Percentiles rank a stretch among this genome's conserved stretches.
Evolutionary conservation across 495 filamentous ascomycete genomes (phyloP).

Genomic region (Physcia stellaris): DNA sequence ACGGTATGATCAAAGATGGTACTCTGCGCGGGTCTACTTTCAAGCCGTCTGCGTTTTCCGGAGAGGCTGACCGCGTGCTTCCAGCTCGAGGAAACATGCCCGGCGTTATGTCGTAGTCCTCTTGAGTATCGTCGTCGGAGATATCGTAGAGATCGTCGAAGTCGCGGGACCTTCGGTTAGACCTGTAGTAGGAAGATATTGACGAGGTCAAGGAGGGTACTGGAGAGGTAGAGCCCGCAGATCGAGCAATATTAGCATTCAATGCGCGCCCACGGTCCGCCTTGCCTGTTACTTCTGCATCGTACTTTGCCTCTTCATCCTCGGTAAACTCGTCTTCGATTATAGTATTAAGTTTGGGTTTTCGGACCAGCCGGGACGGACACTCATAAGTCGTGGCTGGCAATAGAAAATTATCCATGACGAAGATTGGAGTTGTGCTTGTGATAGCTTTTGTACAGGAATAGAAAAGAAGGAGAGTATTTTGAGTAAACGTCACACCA

Average conservation of each 20-base stretch:
- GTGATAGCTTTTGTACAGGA: conserved; percentile 6
- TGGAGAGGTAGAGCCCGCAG: conserved; percentile 31
- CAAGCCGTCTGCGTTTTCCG: conserved; percentile 27
- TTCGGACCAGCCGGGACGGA: conserved; percentile 58
- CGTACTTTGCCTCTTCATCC: conserved; percentile 10
- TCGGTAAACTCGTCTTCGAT: conserved; percentile 55
- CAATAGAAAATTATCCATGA: conserved; percentile 51
- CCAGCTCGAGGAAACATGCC: conserved; percentile 25
- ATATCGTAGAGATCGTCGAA: conserved; percentile 83
- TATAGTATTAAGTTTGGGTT: conserved; percentile 71
- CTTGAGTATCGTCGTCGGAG: conserved; percentile 53
- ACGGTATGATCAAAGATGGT: conserved; percentile 63
- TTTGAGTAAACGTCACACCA: conserved; percentile 7
- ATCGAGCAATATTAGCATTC: conserved; percentile 29
- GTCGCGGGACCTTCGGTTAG: conserved; percentile 40
- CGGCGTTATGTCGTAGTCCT: conserved; percentile 22
- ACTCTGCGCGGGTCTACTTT: conserved; percentile 34
- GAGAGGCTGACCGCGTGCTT: conserved; percentile 26
- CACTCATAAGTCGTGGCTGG: conserved; percentile 46
- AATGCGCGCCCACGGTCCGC: conserved; percentile 8
- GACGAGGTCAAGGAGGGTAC: conserved; percentile 35
- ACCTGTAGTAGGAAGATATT: conserved; percentile 24
- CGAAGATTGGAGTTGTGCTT: conserved; percentile 21
- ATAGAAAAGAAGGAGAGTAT: conserved; percentile 5
- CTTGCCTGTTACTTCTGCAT: conserved; percentile 9